Conservation (phyloP, 805 yeast genomes). For the Ogataea siamensis region DNA sequence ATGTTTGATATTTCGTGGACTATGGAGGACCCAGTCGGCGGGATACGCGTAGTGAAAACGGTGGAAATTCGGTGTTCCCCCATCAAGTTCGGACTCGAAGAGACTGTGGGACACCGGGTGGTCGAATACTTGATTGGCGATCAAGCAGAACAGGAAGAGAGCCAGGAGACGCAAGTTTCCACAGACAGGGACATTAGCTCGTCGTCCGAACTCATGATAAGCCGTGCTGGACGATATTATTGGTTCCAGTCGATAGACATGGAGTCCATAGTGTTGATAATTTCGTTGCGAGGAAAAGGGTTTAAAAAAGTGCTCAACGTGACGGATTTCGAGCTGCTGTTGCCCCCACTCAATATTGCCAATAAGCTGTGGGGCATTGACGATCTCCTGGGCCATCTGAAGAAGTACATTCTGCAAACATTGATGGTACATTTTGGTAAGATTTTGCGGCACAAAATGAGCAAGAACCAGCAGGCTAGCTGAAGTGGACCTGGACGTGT, state of each 20-base stretch:
- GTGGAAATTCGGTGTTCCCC: conserved; percentile 65
- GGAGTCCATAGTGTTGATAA: conserved; percentile 50
- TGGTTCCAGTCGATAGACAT: conserved; percentile 61
- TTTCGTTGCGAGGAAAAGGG: conserved; percentile 78
- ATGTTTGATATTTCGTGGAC: conserved; percentile 62
- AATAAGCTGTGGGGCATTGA: conserved; percentile 70
- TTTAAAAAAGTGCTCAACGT: conserved; percentile 70
- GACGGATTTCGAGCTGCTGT: conserved; percentile 60
- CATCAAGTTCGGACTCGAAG: conserved; percentile 69
- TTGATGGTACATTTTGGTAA: conserved; percentile 69
- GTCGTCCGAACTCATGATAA: conserved; percentile 49
- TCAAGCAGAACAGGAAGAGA: background rate
- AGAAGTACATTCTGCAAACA: conserved; percentile 59
- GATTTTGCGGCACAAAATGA: conserved; percentile 33
- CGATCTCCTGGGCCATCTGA: conserved; percentile 62
- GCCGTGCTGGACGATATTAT: conserved; percentile 69
- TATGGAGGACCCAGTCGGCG: conserved; percentile 85
- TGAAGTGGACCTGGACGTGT: conserved; percentile 35
- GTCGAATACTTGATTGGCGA: conserved; percentile 57
- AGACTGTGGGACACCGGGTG: conserved; percentile 59
- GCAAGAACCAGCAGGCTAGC: conserved; percentile 23
- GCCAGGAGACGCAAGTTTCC: background rate
- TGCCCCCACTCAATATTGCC: conserved; percentile 59
- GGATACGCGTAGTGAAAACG: conserved; percentile 73
- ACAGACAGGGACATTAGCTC: conserved; percentile 16